Base-by-base conservation (phyloP, 2,329 filamentous ascomycete species). In the Alternaria novae-zelandiae region DNA sequence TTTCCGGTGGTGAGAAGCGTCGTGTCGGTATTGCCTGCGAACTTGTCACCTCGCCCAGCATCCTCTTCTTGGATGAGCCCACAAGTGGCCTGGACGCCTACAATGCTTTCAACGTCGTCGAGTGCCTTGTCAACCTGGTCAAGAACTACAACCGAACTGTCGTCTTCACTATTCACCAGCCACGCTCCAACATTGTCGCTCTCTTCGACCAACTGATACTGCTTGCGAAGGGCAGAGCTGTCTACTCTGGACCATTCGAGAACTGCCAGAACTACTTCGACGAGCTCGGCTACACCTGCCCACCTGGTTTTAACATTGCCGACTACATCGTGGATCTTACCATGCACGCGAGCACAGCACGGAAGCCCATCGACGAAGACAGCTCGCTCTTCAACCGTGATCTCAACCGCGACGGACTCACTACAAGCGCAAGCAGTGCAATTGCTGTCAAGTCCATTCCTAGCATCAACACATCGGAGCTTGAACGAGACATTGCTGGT, bases 81-180 rank as follows among this genome's bases (percentile, higher is more conserved):
- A 99, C 96, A 1, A 98, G 95, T 75, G 96, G 96, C 57, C 86
- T 98, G 21, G 96, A 99, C 79, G 93, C 96, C 1, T 99, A 90
- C 84, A 99, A 99, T 77, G 96, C 96, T 6, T 99, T 96, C 85
- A 99, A 99, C 68, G 96, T 99, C 43, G 89, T 99, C 25, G 96
- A 99, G 79, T 98, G 94, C 74, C 86, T 99, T 10, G 95, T 98
- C 43, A 97, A 91, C 1, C 83, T 99, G 47, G 96, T 96, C 55
- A 97, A 97, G 83, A 96, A 90, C 45, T 99, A 98, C 83, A 96
- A 97, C 82, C 88, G 96, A 64, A 99, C 96, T 1, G 94, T 99
- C 59, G 91, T 99, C 66, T 97, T 99, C 82, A 99, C 96, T 13
- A 99, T 99, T 68, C 96, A 99, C 79, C 96, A 99, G 75, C 96